phyloP scores from a whole-genome alignment of 257 asterid species.

The Gentiana macrophylla region DNA sequence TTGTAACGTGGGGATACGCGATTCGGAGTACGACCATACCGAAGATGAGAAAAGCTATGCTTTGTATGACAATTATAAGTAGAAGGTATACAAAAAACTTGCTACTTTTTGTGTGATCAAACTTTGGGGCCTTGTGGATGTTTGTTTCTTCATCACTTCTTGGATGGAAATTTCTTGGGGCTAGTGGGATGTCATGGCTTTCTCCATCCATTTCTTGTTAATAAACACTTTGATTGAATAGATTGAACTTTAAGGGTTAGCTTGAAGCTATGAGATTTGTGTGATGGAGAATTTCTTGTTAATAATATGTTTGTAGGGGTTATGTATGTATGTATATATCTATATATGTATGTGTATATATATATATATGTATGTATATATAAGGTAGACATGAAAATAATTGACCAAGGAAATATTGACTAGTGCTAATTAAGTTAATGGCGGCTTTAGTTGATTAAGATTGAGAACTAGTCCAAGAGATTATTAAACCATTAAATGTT shows the following conservation, averaged over 20 bases:
- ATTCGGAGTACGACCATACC: constrained; percentile 28
- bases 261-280: not conserved
- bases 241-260: not conserved
- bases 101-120: constrained; percentile 11
- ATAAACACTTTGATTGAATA: not conserved
- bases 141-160: constrained; percentile 9
- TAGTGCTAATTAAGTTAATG: no score
- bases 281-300: not conserved
- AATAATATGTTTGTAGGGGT: not conserved
- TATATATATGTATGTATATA: not conserved
- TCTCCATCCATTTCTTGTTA: constrained; percentile 13
- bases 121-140: not conserved
- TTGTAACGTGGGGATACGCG: constrained; percentile 21
- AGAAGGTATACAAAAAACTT: constrained; percentile 39
- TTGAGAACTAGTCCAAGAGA: no score
- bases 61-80: constrained; percentile 15
- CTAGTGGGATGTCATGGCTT: constrained; percentile 15
- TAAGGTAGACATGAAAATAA: not conserved
- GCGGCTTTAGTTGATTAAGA: no score
- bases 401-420: no score
- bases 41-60: constrained; percentile 30
- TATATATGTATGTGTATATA: no score
- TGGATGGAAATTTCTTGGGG: constrained; percentile 11
- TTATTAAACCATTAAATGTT: no score
- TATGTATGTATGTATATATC: not conserved